Percentiles rank a stretch among this genome's conserved stretches.
Evolutionary conservation across 139 green algal genomes (phyloP).

Genomic region (Chlamydomonas sphaeroides): DNA sequence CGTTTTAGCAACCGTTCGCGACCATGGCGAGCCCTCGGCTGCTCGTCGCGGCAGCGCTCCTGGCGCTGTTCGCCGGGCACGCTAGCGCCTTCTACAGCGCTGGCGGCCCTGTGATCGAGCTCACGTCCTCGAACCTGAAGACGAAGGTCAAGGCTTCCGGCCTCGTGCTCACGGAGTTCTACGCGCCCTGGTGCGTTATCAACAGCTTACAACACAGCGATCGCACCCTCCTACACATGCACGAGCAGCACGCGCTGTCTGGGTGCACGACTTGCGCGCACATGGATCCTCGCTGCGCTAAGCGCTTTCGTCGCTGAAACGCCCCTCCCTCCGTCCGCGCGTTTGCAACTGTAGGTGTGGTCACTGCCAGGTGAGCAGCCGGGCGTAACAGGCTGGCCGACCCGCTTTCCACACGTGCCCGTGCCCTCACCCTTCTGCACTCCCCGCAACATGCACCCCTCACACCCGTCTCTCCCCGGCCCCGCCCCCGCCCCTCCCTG

Average conservation of each 20-base stretch:
- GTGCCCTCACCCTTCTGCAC: background rate
- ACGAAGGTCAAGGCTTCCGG: constrained; percentile 58
- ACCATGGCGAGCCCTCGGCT: no score
- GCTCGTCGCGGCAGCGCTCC: no score
- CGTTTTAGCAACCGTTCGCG: no score
- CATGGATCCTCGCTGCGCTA: background rate
- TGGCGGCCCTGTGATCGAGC: constrained; percentile 41
- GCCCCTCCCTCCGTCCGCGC: no score
- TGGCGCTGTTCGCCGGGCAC: no score
- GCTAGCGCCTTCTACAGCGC: background rate
- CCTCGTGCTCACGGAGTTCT: constrained; percentile 63
- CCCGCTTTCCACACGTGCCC: no score
- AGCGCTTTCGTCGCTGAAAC: no score
- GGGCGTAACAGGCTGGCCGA: no score
- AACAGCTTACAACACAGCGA: background rate
- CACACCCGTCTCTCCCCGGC: background rate
- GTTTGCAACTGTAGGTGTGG: constrained; percentile 67
- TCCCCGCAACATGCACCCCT: background rate
- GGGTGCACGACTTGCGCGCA: background rate
- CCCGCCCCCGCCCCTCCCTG: background rate
- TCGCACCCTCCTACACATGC: background rate
- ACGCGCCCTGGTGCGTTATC: constrained; percentile 63
- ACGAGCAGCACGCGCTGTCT: background rate
- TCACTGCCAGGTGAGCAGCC: constrained; percentile 64
- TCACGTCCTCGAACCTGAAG: constrained; percentile 59